Base-by-base conservation (phyloP, 2,329 filamentous ascomycete species). In the Fusarium miscanthi region DNA sequence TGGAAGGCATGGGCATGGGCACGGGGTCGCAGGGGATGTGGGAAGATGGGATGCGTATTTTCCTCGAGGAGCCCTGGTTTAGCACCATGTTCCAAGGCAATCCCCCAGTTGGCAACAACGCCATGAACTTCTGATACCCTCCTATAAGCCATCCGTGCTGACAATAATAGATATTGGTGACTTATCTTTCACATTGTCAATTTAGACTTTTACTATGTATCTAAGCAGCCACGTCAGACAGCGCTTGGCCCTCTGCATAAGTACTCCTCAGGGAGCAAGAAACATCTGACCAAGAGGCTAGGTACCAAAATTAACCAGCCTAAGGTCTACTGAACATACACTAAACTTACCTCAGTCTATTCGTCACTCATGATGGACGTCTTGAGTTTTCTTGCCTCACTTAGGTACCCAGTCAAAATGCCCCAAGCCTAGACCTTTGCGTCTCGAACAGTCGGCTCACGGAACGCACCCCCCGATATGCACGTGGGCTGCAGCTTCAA, bases 61-160 rank as follows among this genome's bases (percentile, higher is more conserved):
- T 82, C 57, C 76, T 84, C 56, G 78, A 81, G 63, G 83, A 85
- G 61, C 80, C 82, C 19, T 84, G 83, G 80, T 80, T 84, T 61
- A 81, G 75, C 13, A 79, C 81, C 53, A 78, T 80, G 62, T 81
- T 84, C 27, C 79, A 81, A 51, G 78, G 78, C 17, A 70, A 83
- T 30, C 81, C 80, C 2, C 78, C 80, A 33, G 69, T 73, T 19
- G 70, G 62, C 23, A 78, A 78, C 59, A 78, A 78, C 56, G 77
- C 81, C 59, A 81, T 84, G 70, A 77, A 78, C n/a, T 81, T 82
- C 64, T 82, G 46, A 58, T 53, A 27, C 23, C n/a, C 45, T 38
- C 17, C 33, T 25, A 48, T 27, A 11, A 27, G 14, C 23, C 31
- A 54, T 14, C 13, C 13, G 33, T 53, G 51, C 45, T 63, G 25